Percentiles rank a stretch among this genome's conserved stretches.
These are phyloP conservation scores for Melaleuca alternifolia DNA, from an alignment of 345 rosid genomes.

Conservation along the genomic window DNA sequence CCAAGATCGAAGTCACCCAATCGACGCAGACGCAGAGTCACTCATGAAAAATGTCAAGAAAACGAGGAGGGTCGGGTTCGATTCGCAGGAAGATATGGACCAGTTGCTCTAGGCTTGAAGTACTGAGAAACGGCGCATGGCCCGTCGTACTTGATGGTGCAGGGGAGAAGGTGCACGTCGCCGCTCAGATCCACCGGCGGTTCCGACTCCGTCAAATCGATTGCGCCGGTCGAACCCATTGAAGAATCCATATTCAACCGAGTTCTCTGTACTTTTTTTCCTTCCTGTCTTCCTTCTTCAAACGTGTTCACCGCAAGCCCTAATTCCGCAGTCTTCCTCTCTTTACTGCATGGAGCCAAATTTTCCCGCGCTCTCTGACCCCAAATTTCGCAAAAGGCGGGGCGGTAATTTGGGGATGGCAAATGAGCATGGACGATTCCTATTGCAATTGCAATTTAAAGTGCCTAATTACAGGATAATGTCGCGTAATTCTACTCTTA, in stretches of 20 bases:
- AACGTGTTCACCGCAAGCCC: neutral
- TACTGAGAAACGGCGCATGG: conserved; percentile 63
- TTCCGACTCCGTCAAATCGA: conserved; percentile 18
- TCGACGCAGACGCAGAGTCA: neutral
- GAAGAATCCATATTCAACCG: neutral
- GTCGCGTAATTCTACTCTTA: too few relatives aligned
- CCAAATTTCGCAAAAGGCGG: neutral
- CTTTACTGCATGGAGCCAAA: too few relatives aligned
- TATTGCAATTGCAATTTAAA: neutral
- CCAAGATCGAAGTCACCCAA: neutral
- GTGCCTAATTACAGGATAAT: neutral
- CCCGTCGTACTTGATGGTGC: conserved; percentile 67
- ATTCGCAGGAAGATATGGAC: conserved; percentile 9
- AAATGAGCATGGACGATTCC: neutral
- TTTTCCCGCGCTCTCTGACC: neutral
- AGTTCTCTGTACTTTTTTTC: too few relatives aligned
- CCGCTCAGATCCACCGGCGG: conserved; percentile 27
- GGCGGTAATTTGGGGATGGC: neutral
- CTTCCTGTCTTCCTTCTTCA: neutral
- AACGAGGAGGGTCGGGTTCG: neutral
- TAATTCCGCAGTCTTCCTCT: neutral
- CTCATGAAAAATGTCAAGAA: neutral
- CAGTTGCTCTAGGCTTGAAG: conserved; percentile 62
- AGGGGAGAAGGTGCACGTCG: conserved; percentile 71
- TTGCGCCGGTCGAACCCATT: conserved; percentile 14